A percentile compares a stretch with the other conserved stretches of the same genome.
phyloP scores from a whole-genome alignment of 106 monocot species.

The Dioscorea dumetorum region DNA sequence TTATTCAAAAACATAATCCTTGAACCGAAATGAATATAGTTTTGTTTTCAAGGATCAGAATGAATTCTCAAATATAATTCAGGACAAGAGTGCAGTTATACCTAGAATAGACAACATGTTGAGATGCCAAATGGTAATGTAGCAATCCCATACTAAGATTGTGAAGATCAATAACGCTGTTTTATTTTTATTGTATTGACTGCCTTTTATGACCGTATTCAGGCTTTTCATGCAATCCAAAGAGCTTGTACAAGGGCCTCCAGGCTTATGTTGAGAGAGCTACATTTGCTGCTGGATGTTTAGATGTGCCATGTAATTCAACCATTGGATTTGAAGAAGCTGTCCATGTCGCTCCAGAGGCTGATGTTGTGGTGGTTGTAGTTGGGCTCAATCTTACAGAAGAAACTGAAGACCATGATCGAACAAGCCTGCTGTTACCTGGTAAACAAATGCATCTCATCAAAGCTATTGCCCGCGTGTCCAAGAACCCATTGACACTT shows the following conservation, averaged over 20 bases:
- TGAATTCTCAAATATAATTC: no score
- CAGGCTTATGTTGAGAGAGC: slow-evolving; percentile 24
- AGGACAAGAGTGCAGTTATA: no score
- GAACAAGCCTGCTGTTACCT: slow-evolving; percentile 70
- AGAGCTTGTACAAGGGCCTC: slow-evolving; percentile 51
- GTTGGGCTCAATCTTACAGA: slow-evolving; percentile 64
- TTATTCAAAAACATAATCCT: no score
- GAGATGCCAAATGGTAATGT: no score
- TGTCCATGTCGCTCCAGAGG: slow-evolving; percentile 24
- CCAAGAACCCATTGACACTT: slow-evolving; percentile 54
- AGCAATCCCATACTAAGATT: no score
- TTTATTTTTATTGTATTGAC: no score
- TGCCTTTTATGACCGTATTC: not conserved
- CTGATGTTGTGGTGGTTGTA: slow-evolving; percentile 61
- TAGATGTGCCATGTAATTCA: slow-evolving; percentile 36
- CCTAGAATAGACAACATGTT: no score
- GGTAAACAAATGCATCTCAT: slow-evolving; percentile 75
- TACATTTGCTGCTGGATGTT: slow-evolving; percentile 49
- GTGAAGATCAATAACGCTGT: no score
- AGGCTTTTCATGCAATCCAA: slow-evolving; percentile 57
- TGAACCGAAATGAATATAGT: no score
- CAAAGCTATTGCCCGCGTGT: slow-evolving; percentile 24
- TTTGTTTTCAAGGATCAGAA: no score
- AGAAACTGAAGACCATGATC: slow-evolving; percentile 73
- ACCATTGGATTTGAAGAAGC: slow-evolving; percentile 51